Conservation (phyloP, 352 stramenopile species). For the Pythium folliculosum region DNA sequence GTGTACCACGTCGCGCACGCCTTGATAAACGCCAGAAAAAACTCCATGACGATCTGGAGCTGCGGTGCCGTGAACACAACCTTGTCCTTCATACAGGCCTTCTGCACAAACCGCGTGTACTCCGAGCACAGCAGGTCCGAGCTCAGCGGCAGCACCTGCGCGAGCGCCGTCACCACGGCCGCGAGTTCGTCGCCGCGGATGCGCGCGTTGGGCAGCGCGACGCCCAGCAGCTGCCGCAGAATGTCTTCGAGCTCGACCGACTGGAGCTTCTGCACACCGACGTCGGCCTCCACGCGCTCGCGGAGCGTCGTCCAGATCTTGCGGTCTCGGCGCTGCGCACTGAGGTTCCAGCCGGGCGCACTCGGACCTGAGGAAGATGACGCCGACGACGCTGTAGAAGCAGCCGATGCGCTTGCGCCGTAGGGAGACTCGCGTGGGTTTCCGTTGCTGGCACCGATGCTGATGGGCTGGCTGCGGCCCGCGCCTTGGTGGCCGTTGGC, state of each 20-base stretch:
- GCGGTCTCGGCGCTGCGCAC: constrained; percentile 61
- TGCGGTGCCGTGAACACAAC: constrained; percentile 63
- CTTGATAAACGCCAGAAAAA: constrained; percentile 80
- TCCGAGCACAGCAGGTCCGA: constrained; percentile 79
- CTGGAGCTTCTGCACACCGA: constrained; percentile 55
- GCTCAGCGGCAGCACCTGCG: constrained; percentile 60
- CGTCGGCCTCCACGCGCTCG: constrained; percentile 62
- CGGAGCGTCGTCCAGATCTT: constrained; percentile 60
- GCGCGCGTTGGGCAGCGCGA: constrained; percentile 62
- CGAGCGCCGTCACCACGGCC: constrained; percentile 56
- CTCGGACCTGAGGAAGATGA: constrained; percentile 12
- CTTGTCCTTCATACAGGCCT: constrained; percentile 75
- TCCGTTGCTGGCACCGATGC: constrained; percentile 9
- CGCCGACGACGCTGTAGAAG: not conserved
- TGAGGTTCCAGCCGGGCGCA: constrained; percentile 53
- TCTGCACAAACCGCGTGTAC: constrained; percentile 76
- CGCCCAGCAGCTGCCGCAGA: constrained; percentile 58
- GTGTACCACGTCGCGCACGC: constrained; percentile 77
- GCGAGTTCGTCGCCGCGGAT: constrained; percentile 65
- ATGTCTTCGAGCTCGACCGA: constrained; percentile 84
- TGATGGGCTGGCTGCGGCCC: constrained; percentile 31
- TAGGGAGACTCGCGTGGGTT: not conserved
- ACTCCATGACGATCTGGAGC: constrained; percentile 60
- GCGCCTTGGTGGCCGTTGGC: not conserved
- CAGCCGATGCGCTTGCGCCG: not conserved